phyloP scores from a whole-genome alignment of 352 stramenopile species.

The Salisapilia sapeloensis region DNA sequence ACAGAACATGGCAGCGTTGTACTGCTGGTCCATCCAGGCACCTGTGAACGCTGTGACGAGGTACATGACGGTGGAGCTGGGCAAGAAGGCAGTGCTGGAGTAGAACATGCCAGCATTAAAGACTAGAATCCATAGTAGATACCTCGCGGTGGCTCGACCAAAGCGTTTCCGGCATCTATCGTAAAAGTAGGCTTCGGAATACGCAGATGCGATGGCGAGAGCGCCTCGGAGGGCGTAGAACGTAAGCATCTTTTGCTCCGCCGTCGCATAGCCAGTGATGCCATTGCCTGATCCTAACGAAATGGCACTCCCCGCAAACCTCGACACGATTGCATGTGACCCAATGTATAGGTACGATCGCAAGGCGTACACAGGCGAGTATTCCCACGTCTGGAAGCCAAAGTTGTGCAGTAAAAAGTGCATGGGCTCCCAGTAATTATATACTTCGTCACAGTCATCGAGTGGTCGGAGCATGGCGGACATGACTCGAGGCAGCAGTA shows the following conservation, averaged over 20 bases:
- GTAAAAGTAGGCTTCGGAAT: conserved; percentile 81
- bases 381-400: conserved; percentile 85
- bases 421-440: conserved; percentile 99
- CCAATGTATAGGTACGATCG: conserved; percentile 92
- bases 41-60: conserved; percentile 60
- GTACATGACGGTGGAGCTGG: conserved; percentile 84
- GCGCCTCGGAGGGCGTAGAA: conserved; percentile 83
- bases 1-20: conserved; percentile 61
- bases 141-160: conserved; percentile 34
- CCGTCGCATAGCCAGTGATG: conserved; percentile 4
- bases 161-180: conserved; percentile 38
- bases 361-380: conserved; percentile 86
- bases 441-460: conserved; percentile 97
- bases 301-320: conserved; percentile 9
- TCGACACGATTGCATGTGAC: conserved; percentile 30
- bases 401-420: conserved; percentile 91
- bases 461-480: conserved; percentile 68
- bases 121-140: conserved; percentile 62
- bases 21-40: conserved; percentile 64
- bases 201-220: conserved; percentile 57
- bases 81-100: conserved; percentile 83
- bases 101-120: conserved; percentile 88
- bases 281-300: conserved; percentile 17
- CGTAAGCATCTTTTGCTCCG: conserved; percentile 48
- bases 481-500: conserved; percentile 38